A percentile compares a stretch with the other conserved stretches of the same genome.
These are phyloP conservation scores for Phaeotremella skinneri DNA, from an alignment of 768 basidiomycete species.

Conservation along the genomic window DNA sequence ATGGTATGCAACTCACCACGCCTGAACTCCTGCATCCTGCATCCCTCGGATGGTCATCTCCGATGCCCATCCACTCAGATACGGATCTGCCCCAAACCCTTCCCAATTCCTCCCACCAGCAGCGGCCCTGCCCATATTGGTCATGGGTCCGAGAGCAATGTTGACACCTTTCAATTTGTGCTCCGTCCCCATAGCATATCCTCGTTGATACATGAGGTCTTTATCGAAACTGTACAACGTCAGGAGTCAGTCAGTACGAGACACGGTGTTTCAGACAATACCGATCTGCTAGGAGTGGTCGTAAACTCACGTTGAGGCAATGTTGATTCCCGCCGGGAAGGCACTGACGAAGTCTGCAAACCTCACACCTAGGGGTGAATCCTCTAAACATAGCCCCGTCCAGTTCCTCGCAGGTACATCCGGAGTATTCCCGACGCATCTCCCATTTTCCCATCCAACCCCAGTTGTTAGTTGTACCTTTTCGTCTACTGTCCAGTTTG, in stretches of 20 bases:
- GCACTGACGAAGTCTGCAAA: constrained; percentile 68
- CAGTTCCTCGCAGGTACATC: constrained; percentile 36
- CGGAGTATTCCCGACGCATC: constrained; percentile 49
- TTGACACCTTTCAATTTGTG: constrained; percentile 80
- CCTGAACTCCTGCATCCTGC: constrained; percentile 74
- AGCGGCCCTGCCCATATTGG: constrained; percentile 78
- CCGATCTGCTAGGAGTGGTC: background rate
- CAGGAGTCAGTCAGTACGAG: background rate
- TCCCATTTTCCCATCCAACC: constrained; percentile 45
- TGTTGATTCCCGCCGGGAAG: constrained; percentile 81
- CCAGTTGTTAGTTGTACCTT: constrained; percentile 63
- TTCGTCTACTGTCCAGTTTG: constrained; percentile 59
- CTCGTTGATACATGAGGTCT: constrained; percentile 70
- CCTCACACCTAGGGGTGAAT: constrained; percentile 74
- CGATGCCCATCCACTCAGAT: constrained; percentile 64
- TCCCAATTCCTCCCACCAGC: constrained; percentile 83
- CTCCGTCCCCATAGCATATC: constrained; percentile 75
- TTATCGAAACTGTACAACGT: constrained; percentile 62
- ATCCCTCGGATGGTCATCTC: constrained; percentile 78
- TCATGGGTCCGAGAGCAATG: constrained; percentile 70
- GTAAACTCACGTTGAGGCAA: constrained; percentile 70
- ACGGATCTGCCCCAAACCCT: constrained; percentile 88
- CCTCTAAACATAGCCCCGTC: constrained; percentile 49
- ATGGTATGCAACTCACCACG: constrained; percentile 55
- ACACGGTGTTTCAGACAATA: background rate